Evolutionary conservation across 1,139 yeast genomes (phyloP).

Genomic region (Geotrichum bryndzae): DNA sequence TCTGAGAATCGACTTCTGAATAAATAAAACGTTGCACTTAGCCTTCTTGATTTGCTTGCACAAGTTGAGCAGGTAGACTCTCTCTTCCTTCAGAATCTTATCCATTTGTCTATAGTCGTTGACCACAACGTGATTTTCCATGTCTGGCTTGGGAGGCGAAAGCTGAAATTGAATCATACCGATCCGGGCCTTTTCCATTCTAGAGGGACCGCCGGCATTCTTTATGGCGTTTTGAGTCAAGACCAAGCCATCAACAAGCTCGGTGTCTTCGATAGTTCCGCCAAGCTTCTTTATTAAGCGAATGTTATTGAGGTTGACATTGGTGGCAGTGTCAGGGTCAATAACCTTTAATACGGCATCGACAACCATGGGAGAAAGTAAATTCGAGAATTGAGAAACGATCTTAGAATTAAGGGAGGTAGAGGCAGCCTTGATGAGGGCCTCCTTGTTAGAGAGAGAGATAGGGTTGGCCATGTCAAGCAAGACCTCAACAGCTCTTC

Average conservation of each 20-base stretch:
- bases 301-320: constrained; percentile 83
- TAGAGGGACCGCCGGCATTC: constrained; percentile 91
- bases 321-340: constrained; percentile 48
- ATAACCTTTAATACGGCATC: constrained; percentile 83
- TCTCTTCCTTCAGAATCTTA: constrained; percentile 92
- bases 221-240: constrained; percentile 85
- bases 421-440: constrained; percentile 83
- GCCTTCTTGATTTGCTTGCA: constrained; percentile 96
- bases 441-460: constrained; percentile 68
- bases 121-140: constrained; percentile 95
- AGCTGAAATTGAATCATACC: constrained; percentile 93
- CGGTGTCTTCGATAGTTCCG: constrained; percentile 96
- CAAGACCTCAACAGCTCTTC: constrained; percentile 76
- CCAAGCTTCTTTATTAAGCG: constrained; percentile 90
- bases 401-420: constrained; percentile 92
- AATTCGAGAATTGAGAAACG: constrained; percentile 81
- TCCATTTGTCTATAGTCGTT: constrained; percentile 99
- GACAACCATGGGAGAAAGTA: constrained; percentile 90
- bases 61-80: constrained; percentile 87
- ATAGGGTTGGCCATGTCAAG: constrained; percentile 79
- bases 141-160: constrained; percentile 98
- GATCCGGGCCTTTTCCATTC: constrained; percentile 88
- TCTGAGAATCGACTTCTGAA: constrained; percentile 90
- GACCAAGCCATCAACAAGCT: constrained; percentile 87
- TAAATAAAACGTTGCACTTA: constrained; percentile 87